Base-by-base conservation (phyloP, 2,329 filamentous ascomycete genomes). In the Scedosporium aurantiacum region DNA sequence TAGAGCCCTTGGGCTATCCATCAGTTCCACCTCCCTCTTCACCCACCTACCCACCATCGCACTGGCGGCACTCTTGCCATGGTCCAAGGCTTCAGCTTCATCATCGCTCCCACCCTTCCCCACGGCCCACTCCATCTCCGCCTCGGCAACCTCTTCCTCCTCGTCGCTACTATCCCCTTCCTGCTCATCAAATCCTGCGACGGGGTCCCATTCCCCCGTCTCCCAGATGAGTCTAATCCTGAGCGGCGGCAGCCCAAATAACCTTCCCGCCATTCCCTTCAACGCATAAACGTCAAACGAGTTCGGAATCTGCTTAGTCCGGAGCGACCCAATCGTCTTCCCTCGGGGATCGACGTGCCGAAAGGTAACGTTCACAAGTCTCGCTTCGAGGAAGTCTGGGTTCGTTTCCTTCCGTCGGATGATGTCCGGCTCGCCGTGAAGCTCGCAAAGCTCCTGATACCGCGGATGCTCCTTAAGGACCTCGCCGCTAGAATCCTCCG, bases 131-230 rank as follows among this genome's bases (percentile, higher is more conserved):
- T 68, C 71, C 45, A 69, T 69, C 8, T 74, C 68, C 5, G 67
- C 72, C 50, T 73, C 71, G 23, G 69, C 65, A 12, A 72, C 74
- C 2, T 74, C 75, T 5, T 79, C 77, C 32, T 81, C 78, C 5
- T 81, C 80, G 32, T 82, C 81, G 55, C 79, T 81, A 66, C 77
- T 79, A 55, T 77, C 78, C 60, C 75, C 80, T 52, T 83, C 83
- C 32, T 81, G 79, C 4, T 83, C 79, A 64, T 85, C 80, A 66
- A 84, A 82, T 63, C 82, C 80, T 7, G 81, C 81, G 0, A 91
- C 85, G 0, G 90, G 90, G 71, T 96, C 91, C 84, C 88, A 90
- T 72, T 97, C 92, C 21, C 90, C 90, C 7, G 91, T 96, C 75
- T 96, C 91, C 88, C 90, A 96, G 0, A 94, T 76, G 57, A 97